A percentile compares a stretch with the other conserved stretches of the same genome.
phyloP scores from a whole-genome alignment of 148 eudicot species.

The Vaccinium darrowii region DNA sequence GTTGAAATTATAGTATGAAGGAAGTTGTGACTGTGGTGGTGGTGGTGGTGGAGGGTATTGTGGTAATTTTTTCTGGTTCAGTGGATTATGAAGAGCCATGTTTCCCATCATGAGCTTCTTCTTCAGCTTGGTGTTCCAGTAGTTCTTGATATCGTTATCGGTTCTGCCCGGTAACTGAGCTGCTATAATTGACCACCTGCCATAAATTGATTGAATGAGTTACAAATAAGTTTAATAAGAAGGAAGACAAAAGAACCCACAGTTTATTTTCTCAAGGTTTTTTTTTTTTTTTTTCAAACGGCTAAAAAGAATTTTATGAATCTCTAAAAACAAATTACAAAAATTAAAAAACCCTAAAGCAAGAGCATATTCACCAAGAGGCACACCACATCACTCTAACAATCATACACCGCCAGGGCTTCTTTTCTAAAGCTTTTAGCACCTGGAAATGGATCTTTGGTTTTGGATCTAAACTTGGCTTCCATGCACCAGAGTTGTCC shows the following conservation, averaged over 20 bases:
- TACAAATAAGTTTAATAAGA: constrained; percentile 4
- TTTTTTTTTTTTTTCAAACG: too few species aligned
- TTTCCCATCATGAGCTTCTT: constrained; percentile 31
- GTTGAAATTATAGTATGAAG: not conserved
- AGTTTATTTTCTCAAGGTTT: not conserved
- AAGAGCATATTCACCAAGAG: too few species aligned
- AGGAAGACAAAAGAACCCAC: not conserved
- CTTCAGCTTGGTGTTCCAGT: constrained; percentile 57
- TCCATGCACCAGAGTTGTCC: constrained; percentile 9
- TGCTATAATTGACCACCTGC: constrained; percentile 53
- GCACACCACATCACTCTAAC: too few species aligned
- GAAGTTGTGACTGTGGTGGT: constrained; percentile 3
- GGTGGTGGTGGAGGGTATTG: constrained; percentile 8
- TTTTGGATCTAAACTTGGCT: constrained; percentile 22
- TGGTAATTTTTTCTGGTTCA: constrained; percentile 9
- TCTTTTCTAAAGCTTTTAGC: not conserved
- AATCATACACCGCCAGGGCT: too few species aligned
- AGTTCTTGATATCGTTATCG: constrained; percentile 50
- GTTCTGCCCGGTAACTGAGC: constrained; percentile 46
- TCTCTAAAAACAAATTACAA: too few species aligned
- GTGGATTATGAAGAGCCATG: not conserved
- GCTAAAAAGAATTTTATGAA: too few species aligned
- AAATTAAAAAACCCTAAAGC: too few species aligned
- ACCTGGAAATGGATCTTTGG: not conserved
- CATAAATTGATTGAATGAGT: not conserved